Evolutionary conservation across 2,329 filamentous ascomycete species (phyloP).

Genomic region (Alternaria arborescens): DNA sequence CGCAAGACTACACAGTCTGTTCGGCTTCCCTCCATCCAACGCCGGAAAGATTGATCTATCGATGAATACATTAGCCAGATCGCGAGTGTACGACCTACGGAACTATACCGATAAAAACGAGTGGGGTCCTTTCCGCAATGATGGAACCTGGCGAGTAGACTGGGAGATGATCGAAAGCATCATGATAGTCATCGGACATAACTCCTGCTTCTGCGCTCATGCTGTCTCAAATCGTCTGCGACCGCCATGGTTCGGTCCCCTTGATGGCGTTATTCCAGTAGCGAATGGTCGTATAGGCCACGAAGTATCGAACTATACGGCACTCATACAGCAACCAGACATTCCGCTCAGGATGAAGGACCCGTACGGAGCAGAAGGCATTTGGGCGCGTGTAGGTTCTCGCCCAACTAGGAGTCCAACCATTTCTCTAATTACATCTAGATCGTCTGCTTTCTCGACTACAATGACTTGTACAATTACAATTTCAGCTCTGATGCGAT

Average conservation of each 20-base stretch:
- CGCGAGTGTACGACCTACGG: slow-evolving; percentile 77
- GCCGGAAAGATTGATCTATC: slow-evolving; percentile 40
- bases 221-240: slow-evolving; percentile 32
- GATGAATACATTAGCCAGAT: slow-evolving; percentile 69
- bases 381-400: slow-evolving; percentile 70
- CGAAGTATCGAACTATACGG: slow-evolving; percentile 11
- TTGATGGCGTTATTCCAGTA: slow-evolving; percentile 39
- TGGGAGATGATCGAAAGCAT: slow-evolving; percentile 84
- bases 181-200: slow-evolving; percentile 72
- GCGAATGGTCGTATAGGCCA: slow-evolving; percentile 11
- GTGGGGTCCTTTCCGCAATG: slow-evolving; percentile 77
- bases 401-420: neutral
- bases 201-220: slow-evolving; percentile 52
- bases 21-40: slow-evolving; percentile 66
- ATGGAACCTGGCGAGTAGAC: slow-evolving; percentile 70
- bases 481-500: slow-evolving; percentile 67
- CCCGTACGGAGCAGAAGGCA: slow-evolving; percentile 68
- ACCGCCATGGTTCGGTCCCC: slow-evolving; percentile 42
- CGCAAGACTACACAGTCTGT: slow-evolving; percentile 75
- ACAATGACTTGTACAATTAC: slow-evolving; percentile 71
- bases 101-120: slow-evolving; percentile 68
- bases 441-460: slow-evolving; percentile 58
- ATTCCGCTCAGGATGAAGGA: slow-evolving; percentile 64
- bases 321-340: slow-evolving; percentile 45
- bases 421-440: slow-evolving; percentile 27